Evolutionary conservation across 2,329 filamentous ascomycete genomes (phyloP).

Genomic region (Coleophoma crateriformis): DNA sequence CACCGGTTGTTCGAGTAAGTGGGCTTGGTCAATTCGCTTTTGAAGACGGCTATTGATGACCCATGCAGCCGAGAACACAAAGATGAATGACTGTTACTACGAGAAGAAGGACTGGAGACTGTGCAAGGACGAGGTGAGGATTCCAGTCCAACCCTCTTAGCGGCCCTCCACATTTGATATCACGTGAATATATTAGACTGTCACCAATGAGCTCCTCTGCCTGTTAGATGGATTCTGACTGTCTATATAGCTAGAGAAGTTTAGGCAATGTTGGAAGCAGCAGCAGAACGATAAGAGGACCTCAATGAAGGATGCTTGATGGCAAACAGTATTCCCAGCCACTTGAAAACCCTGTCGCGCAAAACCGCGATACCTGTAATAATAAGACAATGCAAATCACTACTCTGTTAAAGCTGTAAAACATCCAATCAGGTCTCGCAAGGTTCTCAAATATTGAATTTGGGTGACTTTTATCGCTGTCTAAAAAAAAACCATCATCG

Average conservation of each 20-base stretch:
- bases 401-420: background rate
- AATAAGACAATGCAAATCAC: background rate
- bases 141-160: slow-evolving; percentile 11
- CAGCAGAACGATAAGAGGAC: slow-evolving; percentile 85
- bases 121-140: slow-evolving; percentile 79
- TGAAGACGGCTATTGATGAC: slow-evolving; percentile 2
- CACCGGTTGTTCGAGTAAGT: slow-evolving; percentile 82
- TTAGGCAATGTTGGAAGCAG: slow-evolving; percentile 85
- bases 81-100: slow-evolving; percentile 92
- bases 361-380: slow-evolving; percentile 2
- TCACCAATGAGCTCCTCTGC: too few relatives aligned
- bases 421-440: too few relatives aligned
- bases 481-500: background rate
- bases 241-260: slow-evolving; percentile 73
- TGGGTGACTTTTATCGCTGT: background rate
- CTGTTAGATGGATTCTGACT: background rate
- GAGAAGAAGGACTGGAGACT: slow-evolving; percentile 94
- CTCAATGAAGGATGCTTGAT: slow-evolving; percentile 60
- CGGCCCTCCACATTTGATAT: slow-evolving; percentile 11
- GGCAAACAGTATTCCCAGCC: slow-evolving; percentile 2
- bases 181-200: slow-evolving; percentile 13
- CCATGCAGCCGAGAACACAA: slow-evolving; percentile 71
- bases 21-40: slow-evolving; percentile 2
- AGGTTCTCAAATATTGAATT: background rate
- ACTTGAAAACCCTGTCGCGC: slow-evolving; percentile 7